Percentiles rank a stretch among this genome's conserved stretches.
Conservation (phyloP, 441 rosid species). For the Populus tomentosa region DNA sequence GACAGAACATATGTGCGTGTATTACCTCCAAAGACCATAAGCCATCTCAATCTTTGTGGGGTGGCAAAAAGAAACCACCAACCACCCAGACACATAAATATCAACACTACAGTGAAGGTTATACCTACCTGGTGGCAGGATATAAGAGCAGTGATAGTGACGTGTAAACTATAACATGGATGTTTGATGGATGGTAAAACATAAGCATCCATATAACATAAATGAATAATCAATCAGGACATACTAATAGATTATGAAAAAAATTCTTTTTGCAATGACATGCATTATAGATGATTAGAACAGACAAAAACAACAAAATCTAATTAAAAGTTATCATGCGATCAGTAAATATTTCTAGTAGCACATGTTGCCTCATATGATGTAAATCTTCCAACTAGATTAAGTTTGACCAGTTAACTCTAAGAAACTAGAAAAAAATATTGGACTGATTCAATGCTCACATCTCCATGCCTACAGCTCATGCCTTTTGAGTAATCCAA, state of each 20-base stretch:
- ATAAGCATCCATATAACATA: too few species aligned
- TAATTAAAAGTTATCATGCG: not conserved
- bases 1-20: not conserved
- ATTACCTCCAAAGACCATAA: not conserved
- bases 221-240: not conserved
- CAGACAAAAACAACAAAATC: not conserved
- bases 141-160: not conserved
- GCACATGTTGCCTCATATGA: not conserved
- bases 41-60: not conserved
- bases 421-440: too few species aligned
- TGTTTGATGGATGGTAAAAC: too few species aligned
- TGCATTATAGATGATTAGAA: not conserved
- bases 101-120: not conserved
- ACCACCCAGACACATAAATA: not conserved
- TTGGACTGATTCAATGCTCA: not conserved
- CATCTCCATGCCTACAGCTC: not conserved
- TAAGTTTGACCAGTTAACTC: not conserved
- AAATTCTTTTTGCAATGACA: not conserved
- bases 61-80: not conserved
- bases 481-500: not conserved
- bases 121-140: not conserved
- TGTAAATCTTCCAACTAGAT: not conserved
- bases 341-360: not conserved
- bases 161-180: too few species aligned
- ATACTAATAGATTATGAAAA: too few species aligned